phyloP scores from a whole-genome alignment of 2,329 filamentous ascomycete species.

The Sporothrix dimorphospora region DNA sequence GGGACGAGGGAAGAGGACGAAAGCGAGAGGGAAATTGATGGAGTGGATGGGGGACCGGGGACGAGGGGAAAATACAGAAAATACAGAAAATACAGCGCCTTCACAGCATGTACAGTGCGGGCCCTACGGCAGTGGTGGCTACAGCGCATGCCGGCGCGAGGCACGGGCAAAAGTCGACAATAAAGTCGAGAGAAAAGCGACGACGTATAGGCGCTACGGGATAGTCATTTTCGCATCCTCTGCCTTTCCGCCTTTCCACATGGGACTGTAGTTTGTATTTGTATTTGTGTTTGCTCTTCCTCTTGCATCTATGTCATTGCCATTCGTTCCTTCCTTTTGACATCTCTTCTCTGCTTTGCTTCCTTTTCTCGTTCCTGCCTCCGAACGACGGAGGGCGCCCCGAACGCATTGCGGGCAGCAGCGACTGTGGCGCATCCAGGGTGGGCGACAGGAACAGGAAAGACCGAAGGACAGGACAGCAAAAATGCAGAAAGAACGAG shows the following conservation, averaged over 20 bases:
- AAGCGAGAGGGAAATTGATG: conserved; percentile 1
- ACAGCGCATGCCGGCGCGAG: neutral
- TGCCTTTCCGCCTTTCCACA: neutral
- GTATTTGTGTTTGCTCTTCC: conserved; percentile 4
- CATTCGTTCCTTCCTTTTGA: neutral
- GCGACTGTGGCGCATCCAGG: conserved; percentile 12
- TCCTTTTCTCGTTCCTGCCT: conserved; percentile 11
- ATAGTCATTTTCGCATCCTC: neutral
- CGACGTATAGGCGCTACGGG: neutral
- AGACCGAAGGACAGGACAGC: neutral
- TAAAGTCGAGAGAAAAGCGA: neutral
- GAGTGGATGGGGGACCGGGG: neutral
- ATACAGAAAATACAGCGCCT: conserved; percentile 3
- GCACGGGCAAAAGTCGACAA: neutral
- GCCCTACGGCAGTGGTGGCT: neutral
- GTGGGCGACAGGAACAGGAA: conserved; percentile 12
- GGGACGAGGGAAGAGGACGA: neutral
- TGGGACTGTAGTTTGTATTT: neutral
- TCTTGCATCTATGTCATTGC: neutral
- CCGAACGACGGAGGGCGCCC: conserved; percentile 17
- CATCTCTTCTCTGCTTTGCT: neutral
- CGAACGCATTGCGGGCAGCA: neutral
- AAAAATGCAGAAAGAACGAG: neutral
- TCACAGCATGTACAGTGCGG: neutral
- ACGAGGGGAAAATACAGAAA: conserved; percentile 14